Evolutionary conservation across 306 rosid species (phyloP).

Genomic region (Quercus variabilis): DNA sequence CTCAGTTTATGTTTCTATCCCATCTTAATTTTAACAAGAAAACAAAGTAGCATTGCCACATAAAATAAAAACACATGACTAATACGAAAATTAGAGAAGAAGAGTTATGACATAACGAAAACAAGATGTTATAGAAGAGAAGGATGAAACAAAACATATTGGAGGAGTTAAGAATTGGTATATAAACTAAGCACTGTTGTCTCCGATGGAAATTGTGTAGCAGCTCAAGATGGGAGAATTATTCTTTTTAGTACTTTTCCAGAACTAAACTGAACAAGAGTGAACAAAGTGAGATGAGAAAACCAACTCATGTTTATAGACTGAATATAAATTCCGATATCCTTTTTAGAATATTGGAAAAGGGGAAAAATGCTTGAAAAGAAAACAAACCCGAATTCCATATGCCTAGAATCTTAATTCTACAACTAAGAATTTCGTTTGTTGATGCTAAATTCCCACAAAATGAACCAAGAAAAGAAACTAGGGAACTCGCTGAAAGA

Average conservation of each 20-base stretch:
- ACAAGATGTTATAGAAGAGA: neutral
- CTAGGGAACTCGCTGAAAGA: neutral
- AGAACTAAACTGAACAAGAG: neutral
- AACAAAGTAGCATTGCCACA: constrained; percentile 21
- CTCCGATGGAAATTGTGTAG: constrained; percentile 33
- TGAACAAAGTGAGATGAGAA: neutral
- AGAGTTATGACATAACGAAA: constrained; percentile 19
- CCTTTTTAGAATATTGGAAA: neutral
- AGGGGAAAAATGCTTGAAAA: constrained; percentile 21
- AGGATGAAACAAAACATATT: neutral
- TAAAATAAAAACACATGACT: neutral
- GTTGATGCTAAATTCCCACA: constrained; percentile 4
- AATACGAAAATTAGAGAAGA: neutral
- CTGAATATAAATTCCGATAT: neutral
- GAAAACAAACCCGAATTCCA: constrained; percentile 32
- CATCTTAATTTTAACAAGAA: constrained; percentile 32
- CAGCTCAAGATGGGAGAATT: constrained; percentile 27
- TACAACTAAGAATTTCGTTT: neutral
- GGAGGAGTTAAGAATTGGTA: constrained; percentile 16
- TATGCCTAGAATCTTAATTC: constrained; percentile 2
- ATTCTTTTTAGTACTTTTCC: constrained; percentile 1
- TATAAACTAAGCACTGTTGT: constrained; percentile 19
- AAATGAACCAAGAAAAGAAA: neutral
- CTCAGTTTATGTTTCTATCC: constrained; percentile 13
- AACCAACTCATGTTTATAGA: neutral